Base-by-base conservation (phyloP, 208 protist genomes). In the Acanthamoeba lenticulata region DNA sequence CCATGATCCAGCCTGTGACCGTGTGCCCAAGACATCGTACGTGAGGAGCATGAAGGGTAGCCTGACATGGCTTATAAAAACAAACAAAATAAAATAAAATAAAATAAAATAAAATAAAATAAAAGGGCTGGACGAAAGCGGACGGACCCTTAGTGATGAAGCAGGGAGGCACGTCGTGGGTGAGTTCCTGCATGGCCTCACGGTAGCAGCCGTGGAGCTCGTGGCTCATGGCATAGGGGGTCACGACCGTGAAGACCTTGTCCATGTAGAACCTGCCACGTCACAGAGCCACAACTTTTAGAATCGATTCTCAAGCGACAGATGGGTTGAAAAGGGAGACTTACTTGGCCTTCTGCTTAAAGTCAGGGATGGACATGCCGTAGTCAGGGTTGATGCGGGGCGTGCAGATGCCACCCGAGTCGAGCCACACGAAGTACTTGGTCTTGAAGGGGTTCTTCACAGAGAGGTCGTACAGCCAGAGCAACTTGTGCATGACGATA, bases 341-440 rank as follows among this genome's bases (percentile, higher is more conserved):
- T 21, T 40, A 88, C 79, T 65, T 65, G 34, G 42, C 79, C 19
- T 69, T 91, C 7, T 38, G 6, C 85, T 91, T 91, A 38, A 91
- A 91, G 38, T 91, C 15, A 38, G 44, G 29, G 24, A 91, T 74
- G 60, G 32, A 29, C 85, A 91, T 91, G 32, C 29, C 40, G 32
- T 72, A 42, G 38, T 69, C 24, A 27, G 52, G 85, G 49, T 67
- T 36, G 36, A 91, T 91, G 49, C 85, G 49, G n/a, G 85, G 85
- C 24, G 85, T 91, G 36, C 85, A 91, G 34, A 91, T 91, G 29
- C 85, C 85, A 52, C 85, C 85, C 32, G 85, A 91, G 85, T 91
- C 85, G 85, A 91, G 85, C 85, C 85, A 91, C 34, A 91, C 85
- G n/a, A 91, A 91, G 60, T 91, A 91, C 52, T 69, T 62, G 34